Evolutionary conservation across 129 eudicot genomes (phyloP).

Genomic region (Helianthus tuberosus): DNA sequence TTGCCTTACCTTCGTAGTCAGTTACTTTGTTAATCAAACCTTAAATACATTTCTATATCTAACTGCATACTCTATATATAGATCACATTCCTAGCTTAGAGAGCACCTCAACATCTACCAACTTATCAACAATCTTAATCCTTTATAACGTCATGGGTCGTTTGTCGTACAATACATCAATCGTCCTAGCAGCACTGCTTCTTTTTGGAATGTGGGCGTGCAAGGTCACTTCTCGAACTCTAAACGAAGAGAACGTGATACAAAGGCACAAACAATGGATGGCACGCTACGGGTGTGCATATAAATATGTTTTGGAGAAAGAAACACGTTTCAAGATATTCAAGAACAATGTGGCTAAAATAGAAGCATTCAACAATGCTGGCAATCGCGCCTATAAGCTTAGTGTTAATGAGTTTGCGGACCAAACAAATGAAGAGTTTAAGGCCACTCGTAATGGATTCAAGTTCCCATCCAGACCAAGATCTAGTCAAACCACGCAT

Average conservation of each 20-base stretch:
- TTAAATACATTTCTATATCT: background rate
- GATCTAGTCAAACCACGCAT: constrained; percentile 44
- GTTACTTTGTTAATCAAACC: background rate
- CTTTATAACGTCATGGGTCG: background rate
- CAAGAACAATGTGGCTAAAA: too few species aligned
- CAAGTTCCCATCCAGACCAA: constrained; percentile 13
- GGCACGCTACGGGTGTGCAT: constrained; percentile 38
- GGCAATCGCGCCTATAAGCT: constrained; percentile 23
- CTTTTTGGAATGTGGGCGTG: constrained; percentile 24
- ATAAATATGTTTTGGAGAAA: constrained; percentile 33
- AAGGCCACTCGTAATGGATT: constrained; percentile 27
- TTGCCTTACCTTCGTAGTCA: constrained; percentile 3
- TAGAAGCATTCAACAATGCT: too few species aligned
- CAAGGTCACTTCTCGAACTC: constrained; percentile 19
- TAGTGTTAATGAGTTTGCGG: constrained; percentile 35
- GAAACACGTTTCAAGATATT: background rate
- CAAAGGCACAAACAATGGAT: constrained; percentile 45
- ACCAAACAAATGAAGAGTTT: constrained; percentile 42
- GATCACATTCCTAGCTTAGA: background rate
- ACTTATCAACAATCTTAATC: background rate
- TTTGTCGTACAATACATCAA: background rate
- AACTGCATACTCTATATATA: background rate
- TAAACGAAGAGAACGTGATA: background rate
- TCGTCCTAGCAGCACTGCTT: background rate
- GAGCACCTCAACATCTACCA: background rate